Evolutionary conservation across 2,329 filamentous ascomycete genomes (phyloP).

Genomic region (Epichloe scottii): DNA sequence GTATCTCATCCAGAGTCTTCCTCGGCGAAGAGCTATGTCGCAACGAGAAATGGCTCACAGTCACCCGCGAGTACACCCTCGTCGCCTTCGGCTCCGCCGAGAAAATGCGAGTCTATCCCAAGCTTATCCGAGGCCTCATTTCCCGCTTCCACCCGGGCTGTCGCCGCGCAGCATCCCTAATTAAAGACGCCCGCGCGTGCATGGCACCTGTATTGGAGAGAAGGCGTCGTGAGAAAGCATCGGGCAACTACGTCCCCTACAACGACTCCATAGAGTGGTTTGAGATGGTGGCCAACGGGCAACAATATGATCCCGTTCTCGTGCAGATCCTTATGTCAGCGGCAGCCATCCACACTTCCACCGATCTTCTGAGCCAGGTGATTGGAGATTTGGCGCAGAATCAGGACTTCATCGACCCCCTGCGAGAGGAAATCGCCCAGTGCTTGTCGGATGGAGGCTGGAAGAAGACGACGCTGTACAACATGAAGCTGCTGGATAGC

Average conservation of each 20-base stretch:
- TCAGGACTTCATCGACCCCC: conserved; percentile 20
- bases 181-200: neutral
- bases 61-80: conserved; percentile 29
- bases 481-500: conserved; percentile 32
- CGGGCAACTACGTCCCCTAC: conserved; percentile 17
- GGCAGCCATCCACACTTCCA: conserved; percentile 42
- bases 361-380: conserved; percentile 12
- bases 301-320: conserved; percentile 6
- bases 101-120: conserved; percentile 28
- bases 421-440: conserved; percentile 28
- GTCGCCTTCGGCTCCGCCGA: conserved; percentile 16
- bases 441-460: conserved; percentile 1
- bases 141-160: neutral
- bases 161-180: conserved; percentile 1
- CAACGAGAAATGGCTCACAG: conserved; percentile 31
- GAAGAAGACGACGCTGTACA: conserved; percentile 9
- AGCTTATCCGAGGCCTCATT: conserved; percentile 31
- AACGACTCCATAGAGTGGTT: conserved; percentile 42
- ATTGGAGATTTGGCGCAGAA: conserved; percentile 25
- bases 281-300: conserved; percentile 28
- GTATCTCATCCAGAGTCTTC: conserved; percentile 21
- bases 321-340: conserved; percentile 20
- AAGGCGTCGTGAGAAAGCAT: neutral
- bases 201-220: neutral
- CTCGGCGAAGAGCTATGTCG: conserved; percentile 27